phyloP scores from a whole-genome alignment of 2,329 filamentous ascomycete species.

The Fusarium sp. region DNA sequence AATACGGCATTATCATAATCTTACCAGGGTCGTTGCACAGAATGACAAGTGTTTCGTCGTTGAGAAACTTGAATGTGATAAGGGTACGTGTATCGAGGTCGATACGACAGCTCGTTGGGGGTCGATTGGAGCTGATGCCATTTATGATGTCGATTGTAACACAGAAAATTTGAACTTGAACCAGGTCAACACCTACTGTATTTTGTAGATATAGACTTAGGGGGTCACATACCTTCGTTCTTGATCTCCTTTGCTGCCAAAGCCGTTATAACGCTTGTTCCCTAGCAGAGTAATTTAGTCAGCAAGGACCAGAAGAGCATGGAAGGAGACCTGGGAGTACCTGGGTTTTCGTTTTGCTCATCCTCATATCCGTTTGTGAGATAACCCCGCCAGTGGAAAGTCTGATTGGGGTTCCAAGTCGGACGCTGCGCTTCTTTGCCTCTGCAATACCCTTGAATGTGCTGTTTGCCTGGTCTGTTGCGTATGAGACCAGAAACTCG shows the following conservation, averaged over 20 bases:
- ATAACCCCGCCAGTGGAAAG: conserved; percentile 58
- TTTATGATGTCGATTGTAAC: conserved; percentile 64
- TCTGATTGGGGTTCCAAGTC: conserved; percentile 68
- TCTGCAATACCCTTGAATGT: conserved; percentile 77
- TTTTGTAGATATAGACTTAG: no score
- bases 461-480: conserved; percentile 66
- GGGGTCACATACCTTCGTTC: conserved; percentile 51
- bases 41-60: conserved; percentile 69
- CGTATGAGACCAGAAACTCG: conserved; percentile 70
- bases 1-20: background rate
- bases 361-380: conserved; percentile 67
- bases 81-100: conserved; percentile 58
- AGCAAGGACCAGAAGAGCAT: conserved; percentile 13
- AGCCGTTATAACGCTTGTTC: conserved; percentile 54
- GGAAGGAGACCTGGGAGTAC: conserved; percentile 47
- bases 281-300: conserved; percentile 42
- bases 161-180: conserved; percentile 67
- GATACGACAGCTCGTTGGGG: conserved; percentile 55
- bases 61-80: conserved; percentile 74
- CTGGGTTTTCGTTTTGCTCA: conserved; percentile 55
- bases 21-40: conserved; percentile 61
- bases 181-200: background rate
- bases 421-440: conserved; percentile 74
- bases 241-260: conserved; percentile 53
- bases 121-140: conserved; percentile 64